phyloP scores from a whole-genome alignment of 192 early-diverging fungal genomes.

The Coemansia sp. region DNA sequence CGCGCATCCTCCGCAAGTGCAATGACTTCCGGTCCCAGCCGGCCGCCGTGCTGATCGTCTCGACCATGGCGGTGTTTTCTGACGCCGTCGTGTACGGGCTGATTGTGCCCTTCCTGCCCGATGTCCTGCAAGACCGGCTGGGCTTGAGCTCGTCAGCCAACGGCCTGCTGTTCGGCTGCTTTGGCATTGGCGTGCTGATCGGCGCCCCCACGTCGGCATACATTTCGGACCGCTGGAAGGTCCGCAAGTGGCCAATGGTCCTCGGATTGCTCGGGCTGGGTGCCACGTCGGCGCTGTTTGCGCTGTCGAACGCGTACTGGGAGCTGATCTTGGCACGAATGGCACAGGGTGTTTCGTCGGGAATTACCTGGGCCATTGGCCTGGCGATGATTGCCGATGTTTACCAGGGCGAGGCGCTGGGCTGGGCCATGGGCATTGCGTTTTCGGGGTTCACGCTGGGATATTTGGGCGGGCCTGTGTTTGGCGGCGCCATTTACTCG shows the following conservation, averaged over 20 bases:
- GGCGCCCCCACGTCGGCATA: conserved; percentile 65
- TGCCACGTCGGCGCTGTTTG: conserved; percentile 62
- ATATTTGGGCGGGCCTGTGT: conserved; percentile 61
- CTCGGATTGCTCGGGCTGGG: conserved; percentile 62
- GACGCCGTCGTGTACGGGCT: conserved; percentile 69
- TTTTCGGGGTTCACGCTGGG: conserved; percentile 66
- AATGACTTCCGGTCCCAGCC: conserved; percentile 42
- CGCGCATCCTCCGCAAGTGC: conserved; percentile 25
- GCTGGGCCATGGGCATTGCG: conserved; percentile 68
- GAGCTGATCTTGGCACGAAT: conserved; percentile 65
- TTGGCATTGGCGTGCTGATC: conserved; percentile 63
- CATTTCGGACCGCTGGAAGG: conserved; percentile 66
- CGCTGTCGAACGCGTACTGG: conserved; percentile 59
- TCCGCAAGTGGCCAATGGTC: conserved; percentile 73
- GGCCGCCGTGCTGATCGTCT: conserved; percentile 36
- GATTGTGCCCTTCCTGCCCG: conserved; percentile 66
- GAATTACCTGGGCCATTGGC: conserved; percentile 69
- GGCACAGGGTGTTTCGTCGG: conserved; percentile 68
- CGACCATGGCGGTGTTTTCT: conserved; percentile 61
- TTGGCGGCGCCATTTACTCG: conserved; percentile 63
- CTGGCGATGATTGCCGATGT: conserved; percentile 71
- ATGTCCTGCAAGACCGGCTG: conserved; percentile 59
- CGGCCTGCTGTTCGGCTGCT: conserved; percentile 69
- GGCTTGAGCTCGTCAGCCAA: conserved; percentile 55
- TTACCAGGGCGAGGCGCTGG: conserved; percentile 58